Base-by-base conservation (phyloP, 305 asterid species). In the Fraxinus latifolia region DNA sequence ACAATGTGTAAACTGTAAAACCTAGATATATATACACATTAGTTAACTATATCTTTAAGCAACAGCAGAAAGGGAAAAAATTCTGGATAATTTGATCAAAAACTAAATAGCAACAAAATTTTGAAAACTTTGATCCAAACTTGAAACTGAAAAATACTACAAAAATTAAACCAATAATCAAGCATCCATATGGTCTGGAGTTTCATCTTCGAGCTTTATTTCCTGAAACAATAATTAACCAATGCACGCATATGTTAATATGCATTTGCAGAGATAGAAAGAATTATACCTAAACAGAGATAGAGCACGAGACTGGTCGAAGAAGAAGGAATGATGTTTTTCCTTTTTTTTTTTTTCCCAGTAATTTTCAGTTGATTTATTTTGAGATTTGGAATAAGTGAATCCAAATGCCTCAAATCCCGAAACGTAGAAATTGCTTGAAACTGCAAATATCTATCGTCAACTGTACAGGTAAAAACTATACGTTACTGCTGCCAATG, bases 1-100 rank as follows among this genome's bases (percentile, higher is more conserved):
- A 76, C 82, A 89, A 83, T 89, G 86, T 80, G 76, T 15, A 83
- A 67, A 80, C 50, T 19, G 15, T 62, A 23, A 21, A 62, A 62
- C 71, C 15, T 9, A 21, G 1, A 21, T 19, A 19, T 23, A 7
- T 8, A 15, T 4, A 47, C 19, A 14, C 19, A 50, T 15, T 11
- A 25, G 17, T 9, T 25, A 25, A 25, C 17, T 65, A 3, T 25
- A 65, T 65, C 5, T 23, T 65, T 80, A 82, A 79, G 32, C 79
- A 81, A 60, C 81, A 47, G 74, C 50, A 62, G 11, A 58, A 9
- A 36, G 80, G 53, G 25, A 23, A 21, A 27, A 39, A 7, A n/a
- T 12, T 74, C 80, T 47, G 65, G 33, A 65, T 23, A 21, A 21
- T 60, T 60, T 21, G 71, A 62, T 62, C 32, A 62, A 62, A 62